Percentiles rank a stretch among this genome's conserved stretches.
These are phyloP conservation scores for Plasmodium knowlesi DNA, from an alignment of 169 alveolate species.

Conservation along the genomic window DNA sequence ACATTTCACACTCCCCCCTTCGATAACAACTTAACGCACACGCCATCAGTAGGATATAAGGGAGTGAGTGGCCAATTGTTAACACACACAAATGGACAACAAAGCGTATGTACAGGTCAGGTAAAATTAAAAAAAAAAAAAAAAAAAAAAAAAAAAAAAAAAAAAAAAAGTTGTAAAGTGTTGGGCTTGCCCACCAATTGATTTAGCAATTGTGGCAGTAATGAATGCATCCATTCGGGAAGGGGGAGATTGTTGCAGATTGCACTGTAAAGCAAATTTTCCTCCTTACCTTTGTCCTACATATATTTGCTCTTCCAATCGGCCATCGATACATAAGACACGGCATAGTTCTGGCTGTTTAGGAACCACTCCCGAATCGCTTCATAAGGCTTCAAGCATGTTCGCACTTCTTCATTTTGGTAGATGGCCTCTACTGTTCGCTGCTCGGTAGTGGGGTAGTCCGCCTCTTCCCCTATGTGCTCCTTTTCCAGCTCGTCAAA, in stretches of 20 bases:
- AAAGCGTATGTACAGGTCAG: background rate
- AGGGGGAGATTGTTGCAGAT: background rate
- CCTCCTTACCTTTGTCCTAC: background rate
- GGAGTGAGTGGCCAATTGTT: background rate
- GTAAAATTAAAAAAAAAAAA: no score
- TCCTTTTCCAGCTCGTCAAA: background rate
- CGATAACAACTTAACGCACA: background rate
- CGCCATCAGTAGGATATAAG: background rate
- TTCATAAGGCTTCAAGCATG: conserved; percentile 52
- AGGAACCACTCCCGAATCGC: conserved; percentile 65
- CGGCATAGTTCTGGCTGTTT: background rate
- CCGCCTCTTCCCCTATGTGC: background rate
- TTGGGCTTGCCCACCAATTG: background rate
- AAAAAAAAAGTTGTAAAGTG: no score
- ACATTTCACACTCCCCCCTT: background rate
- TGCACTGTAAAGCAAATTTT: background rate
- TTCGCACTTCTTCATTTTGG: background rate
- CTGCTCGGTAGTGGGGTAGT: background rate
- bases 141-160: no score
- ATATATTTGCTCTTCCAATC: conserved; percentile 12
- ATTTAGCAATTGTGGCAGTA: background rate
- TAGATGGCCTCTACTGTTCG: background rate
- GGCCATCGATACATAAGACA: conserved; percentile 34
- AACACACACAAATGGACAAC: background rate
- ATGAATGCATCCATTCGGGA: background rate